Evolutionary conservation across 495 filamentous ascomycete species (phyloP), one percentile per base, ranked within the genome.

Genomic region (Penicillium macrosclerotiorum): DNA sequence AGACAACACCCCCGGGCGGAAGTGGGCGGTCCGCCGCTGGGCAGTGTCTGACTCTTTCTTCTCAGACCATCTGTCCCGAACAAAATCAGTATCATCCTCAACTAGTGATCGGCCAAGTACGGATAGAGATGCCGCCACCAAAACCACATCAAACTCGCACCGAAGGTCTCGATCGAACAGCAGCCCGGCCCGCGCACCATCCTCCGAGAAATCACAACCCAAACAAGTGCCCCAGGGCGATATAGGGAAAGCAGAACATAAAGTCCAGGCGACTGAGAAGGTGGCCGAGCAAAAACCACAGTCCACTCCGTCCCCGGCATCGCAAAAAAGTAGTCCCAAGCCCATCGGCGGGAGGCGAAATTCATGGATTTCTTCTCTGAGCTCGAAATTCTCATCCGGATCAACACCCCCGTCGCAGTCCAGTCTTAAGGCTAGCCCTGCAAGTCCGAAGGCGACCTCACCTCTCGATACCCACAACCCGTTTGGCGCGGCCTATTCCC

Each of bases 341-440:
- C 61, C 66, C 1, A 54, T 65, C 26, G 60, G 69, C 1, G 69
- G 75, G 40, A 74, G 90, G 43, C 74, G 85, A 45, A 85, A 80
- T 30, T 95, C 90, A 16, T 98, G 92, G 92, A 86, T 98, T 46
- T 89, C 87, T 23, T 94, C 79, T 50, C 76, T 96, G 40, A 95
- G 89, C 51, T 94, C 89, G 46, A 96, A 93, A 59, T 95, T 98
- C 68, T 90, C 88, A 6, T 79, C 79, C 8, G 85, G 80, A n/a
- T 76, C 75, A 18, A 75, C 64, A 22, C 69, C 73, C 26, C 68
- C 69, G 40, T 67, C 64, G 38, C 68, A 74, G 40, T 66, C 71
- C 22, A 66, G 64, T 45, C 57, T 74, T 16, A 75, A 73, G 49
- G 57, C 49, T 19, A 60, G 49, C 50, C 61, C 61, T 14, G 47